Conservation (phyloP, 331 rosid species). For the Arachis monticola region DNA sequence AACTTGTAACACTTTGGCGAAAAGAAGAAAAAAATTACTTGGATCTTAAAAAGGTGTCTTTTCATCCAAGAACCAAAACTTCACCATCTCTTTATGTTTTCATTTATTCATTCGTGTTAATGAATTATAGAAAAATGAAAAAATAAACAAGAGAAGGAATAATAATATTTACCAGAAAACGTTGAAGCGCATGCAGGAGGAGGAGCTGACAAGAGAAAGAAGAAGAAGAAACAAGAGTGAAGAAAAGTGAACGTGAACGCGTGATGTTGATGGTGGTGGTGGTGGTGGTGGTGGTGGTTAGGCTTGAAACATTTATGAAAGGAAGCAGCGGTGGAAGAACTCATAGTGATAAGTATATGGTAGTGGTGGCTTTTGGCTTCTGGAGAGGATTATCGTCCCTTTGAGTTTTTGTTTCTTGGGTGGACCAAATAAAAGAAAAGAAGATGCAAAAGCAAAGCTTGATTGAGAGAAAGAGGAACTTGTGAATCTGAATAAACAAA, state of each 20-base stretch:
- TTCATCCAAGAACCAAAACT: constrained; percentile 19
- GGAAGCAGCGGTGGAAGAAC: constrained; percentile 18
- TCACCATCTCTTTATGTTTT: not conserved
- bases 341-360: constrained; percentile 19
- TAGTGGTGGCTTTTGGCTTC: not conserved
- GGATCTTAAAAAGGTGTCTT: constrained; percentile 41
- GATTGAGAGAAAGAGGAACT: not conserved
- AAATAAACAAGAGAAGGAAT: not conserved
- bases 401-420: not conserved
- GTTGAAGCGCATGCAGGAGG: constrained; percentile 31
- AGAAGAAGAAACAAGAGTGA: constrained; percentile 27
- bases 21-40: constrained; percentile 12
- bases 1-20: not conserved
- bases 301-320: not conserved
- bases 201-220: constrained; percentile 30
- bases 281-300: not conserved
- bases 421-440: not conserved
- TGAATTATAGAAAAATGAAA: not conserved
- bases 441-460: not conserved
- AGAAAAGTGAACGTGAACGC: constrained; percentile 7
- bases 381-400: not conserved
- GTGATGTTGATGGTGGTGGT: not conserved
- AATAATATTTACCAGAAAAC: constrained; percentile 44
- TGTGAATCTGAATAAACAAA: no score
- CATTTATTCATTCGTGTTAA: not conserved